These are phyloP conservation scores for Phoenix roebelenii DNA, from an alignment of 176 grass and related monocot genomes.

Conservation along the genomic window DNA sequence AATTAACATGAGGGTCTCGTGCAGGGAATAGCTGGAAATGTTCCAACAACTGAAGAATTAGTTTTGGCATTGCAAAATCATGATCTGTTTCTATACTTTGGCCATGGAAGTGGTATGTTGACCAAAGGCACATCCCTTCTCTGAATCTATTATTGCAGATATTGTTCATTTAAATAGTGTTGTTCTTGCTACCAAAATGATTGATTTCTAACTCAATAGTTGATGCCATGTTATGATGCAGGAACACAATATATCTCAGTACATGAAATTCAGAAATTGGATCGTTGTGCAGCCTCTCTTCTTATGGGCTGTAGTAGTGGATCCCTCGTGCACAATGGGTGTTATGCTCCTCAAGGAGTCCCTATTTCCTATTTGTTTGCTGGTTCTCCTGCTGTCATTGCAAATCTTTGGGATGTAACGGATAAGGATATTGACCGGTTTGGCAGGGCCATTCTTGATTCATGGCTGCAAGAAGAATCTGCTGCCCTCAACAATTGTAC, in stretches of 20 bases:
- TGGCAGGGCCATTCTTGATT: slow-evolving; percentile 61
- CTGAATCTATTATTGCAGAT: no score
- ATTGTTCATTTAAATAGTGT: no score
- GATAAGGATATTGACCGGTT: slow-evolving; percentile 78
- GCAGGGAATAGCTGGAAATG: slow-evolving; percentile 59
- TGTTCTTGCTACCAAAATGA: no score
- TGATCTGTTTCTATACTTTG: slow-evolving; percentile 85
- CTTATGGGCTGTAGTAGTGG: slow-evolving; percentile 98
- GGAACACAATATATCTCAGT: slow-evolving; percentile 68
- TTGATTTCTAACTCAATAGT: neutral
- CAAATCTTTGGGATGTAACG: slow-evolving; percentile 80
- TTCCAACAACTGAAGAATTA: slow-evolving; percentile 47
- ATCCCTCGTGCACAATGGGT: slow-evolving; percentile 44
- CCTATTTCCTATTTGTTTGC: slow-evolving; percentile 78
- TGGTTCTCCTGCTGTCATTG: slow-evolving; percentile 62
- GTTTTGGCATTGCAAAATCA: slow-evolving; percentile 50
- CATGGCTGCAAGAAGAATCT: slow-evolving; percentile 49
- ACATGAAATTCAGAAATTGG: slow-evolving; percentile 67
- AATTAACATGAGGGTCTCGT: neutral
- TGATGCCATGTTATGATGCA: slow-evolving; percentile 21
- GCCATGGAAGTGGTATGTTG: slow-evolving; percentile 86
- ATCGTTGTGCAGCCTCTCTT: slow-evolving; percentile 66
- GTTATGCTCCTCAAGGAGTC: slow-evolving; percentile 59
- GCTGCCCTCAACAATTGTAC: slow-evolving; percentile 23
- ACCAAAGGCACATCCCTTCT: neutral